phyloP scores from a whole-genome alignment of 2,329 filamentous ascomycete genomes.

The Alternaria viburni region DNA sequence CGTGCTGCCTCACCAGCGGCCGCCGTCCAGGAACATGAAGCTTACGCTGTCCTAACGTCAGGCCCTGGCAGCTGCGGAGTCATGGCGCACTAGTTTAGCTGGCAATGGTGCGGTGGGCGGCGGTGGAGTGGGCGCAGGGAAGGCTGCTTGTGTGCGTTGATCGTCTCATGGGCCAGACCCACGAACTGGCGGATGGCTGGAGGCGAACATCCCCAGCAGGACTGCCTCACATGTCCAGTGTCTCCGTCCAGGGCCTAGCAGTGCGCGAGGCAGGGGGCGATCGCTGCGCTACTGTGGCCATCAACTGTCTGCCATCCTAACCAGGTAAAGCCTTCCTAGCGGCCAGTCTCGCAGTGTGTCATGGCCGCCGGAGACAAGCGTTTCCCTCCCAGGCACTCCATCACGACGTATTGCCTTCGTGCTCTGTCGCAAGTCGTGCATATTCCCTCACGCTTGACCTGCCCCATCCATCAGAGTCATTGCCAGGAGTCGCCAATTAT shows the following conservation, averaged over 20 bases:
- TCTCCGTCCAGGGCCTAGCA: constrained; percentile 28
- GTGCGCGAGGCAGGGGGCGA: constrained; percentile 34
- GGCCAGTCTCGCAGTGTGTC: constrained; percentile 35
- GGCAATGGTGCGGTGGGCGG: constrained; percentile 34
- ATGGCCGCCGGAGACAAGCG: constrained; percentile 35
- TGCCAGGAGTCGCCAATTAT: constrained; percentile 22
- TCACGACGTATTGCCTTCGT: constrained; percentile 22
- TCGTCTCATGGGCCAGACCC: constrained; percentile 48
- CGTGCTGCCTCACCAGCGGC: constrained; percentile 28
- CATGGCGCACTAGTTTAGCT: constrained; percentile 27
- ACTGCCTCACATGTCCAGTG: constrained; percentile 30
- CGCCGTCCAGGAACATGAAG: constrained; percentile 41
- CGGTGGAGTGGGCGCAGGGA: constrained; percentile 17
- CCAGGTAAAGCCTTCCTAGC: constrained; percentile 29
- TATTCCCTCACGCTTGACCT: constrained; percentile 34
- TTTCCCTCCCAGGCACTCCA: constrained; percentile 28
- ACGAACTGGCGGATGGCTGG: constrained; percentile 34
- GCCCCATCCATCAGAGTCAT: constrained; percentile 24
- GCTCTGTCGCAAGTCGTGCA: constrained; percentile 33
- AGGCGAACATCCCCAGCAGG: constrained; percentile 38
- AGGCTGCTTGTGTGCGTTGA: constrained; percentile 31
- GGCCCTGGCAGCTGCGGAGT: constrained; percentile 23
- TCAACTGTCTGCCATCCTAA: constrained; percentile 35
- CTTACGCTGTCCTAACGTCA: constrained; percentile 28
- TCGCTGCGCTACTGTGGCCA: constrained; percentile 37